Evolutionary conservation across 768 basidiomycete species (phyloP), one percentile per base, ranked within the genome.

Genomic region (Kwoniella botswanensis): DNA sequence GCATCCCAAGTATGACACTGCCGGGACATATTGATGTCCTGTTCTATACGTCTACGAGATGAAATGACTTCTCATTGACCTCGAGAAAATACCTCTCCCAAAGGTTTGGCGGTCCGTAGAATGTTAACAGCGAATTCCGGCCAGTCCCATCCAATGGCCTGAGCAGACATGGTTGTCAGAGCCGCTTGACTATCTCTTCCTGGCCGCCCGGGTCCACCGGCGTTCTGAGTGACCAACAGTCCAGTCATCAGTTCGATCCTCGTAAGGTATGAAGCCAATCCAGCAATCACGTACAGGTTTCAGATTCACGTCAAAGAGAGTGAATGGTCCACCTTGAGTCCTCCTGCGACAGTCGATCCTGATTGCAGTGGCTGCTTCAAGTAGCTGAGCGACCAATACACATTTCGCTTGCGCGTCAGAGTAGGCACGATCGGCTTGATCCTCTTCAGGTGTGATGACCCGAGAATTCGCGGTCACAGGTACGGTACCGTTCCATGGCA

Each of bases 241-340:
- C 12, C 5, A 12, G 26, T 9, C 10, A 64, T 13, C n/a, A 24
- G 11, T 13, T n/a, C 52, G 1, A 22, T 13, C 26, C 13, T 12
- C 18, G 13, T 6, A 6, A 35, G 35, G 35, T 0, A 7, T 50
- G 46, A 15, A 50, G 13, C 46, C 46, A 50, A 15, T 50, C 7
- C 35, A 46, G 43, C 15, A 11, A 12, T 2, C n/a, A 76, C 80
- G 66, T 43, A 82, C 81, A 5, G 81, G 81, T 66, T 82, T 82
- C 65, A 78, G 70, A 65, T 82, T 82, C 22, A 82, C 73, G 65
- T 80, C 81, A 29, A 82, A 82, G 15, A 80, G 64, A 13, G 73
- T 60, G 50, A 79, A 78, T 2, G 58, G 44, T n/a, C 66, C 70
- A 3, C 73, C 71, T 4, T 62, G 42, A 4, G 22, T 64, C 12